phyloP scores from a whole-genome alignment of 1,284 basidiomycete genomes.

The Rhodofomes roseus region DNA sequence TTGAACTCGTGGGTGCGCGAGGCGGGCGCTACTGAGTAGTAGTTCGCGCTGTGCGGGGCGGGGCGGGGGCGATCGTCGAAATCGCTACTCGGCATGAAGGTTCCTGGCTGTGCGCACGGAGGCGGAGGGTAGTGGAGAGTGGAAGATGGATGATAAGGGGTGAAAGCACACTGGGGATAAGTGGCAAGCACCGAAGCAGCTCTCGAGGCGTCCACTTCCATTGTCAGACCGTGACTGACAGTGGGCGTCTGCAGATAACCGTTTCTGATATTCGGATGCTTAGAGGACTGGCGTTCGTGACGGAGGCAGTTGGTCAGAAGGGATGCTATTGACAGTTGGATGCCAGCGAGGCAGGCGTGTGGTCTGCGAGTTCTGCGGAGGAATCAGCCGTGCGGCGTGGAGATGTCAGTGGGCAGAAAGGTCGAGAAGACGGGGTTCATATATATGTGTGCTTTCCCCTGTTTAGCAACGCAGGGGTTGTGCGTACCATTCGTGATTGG shows the following conservation, averaged over 20 bases:
- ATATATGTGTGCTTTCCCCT: neutral
- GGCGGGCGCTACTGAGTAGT: slow-evolving; percentile 26
- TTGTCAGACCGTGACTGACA: slow-evolving; percentile 17
- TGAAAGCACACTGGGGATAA: slow-evolving; percentile 18
- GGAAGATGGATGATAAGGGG: slow-evolving; percentile 23
- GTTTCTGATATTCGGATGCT: slow-evolving; percentile 19
- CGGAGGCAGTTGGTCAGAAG: slow-evolving; percentile 4
- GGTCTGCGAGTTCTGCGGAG: neutral
- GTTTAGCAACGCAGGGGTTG: neutral
- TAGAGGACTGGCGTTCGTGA: slow-evolving; percentile 15
- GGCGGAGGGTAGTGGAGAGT: slow-evolving; percentile 20
- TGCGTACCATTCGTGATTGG: slow-evolving; percentile 2
- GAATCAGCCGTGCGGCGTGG: slow-evolving; percentile 1
- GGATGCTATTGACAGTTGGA: slow-evolving; percentile 2
- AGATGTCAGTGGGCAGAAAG: neutral
- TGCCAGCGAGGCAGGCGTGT: slow-evolving; percentile 4
- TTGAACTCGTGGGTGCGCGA: neutral
- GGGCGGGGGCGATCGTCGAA: slow-evolving; percentile 18
- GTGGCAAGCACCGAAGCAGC: slow-evolving; percentile 19
- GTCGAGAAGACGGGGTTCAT: slow-evolving; percentile 3
- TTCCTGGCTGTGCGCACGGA: slow-evolving; percentile 17
- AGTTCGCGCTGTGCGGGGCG: slow-evolving; percentile 31
- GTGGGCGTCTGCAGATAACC: slow-evolving; percentile 20
- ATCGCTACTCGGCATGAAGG: slow-evolving; percentile 15
- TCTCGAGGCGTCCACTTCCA: slow-evolving; percentile 29